Percentiles rank a stretch among this genome's conserved stretches.
phyloP scores from a whole-genome alignment of 139 green algal genomes.

The Chara braunii region DNA sequence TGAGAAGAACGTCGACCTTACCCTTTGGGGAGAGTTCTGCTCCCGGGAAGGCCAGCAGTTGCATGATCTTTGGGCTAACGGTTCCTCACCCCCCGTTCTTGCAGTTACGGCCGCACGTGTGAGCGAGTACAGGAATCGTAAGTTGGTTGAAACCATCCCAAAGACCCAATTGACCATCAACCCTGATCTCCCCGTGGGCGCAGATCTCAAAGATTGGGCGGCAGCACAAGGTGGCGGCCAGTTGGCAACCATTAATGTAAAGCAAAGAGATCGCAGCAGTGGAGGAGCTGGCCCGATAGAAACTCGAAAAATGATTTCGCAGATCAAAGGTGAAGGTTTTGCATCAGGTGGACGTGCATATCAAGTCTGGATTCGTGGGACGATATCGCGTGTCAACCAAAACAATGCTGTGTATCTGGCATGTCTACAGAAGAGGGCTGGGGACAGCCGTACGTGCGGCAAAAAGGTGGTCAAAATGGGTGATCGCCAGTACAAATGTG shows the following conservation, averaged over 20 bases:
- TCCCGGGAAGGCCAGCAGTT: slow-evolving; percentile 58
- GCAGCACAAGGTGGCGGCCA: slow-evolving; percentile 32
- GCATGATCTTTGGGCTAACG: slow-evolving; percentile 14
- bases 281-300: slow-evolving; percentile 50
- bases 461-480: slow-evolving; percentile 68
- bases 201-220: slow-evolving; percentile 54
- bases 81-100: slow-evolving; percentile 67
- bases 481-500: slow-evolving; percentile 36
- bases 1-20: slow-evolving; percentile 72
- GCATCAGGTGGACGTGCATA: slow-evolving; percentile 52
- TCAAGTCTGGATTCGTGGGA: slow-evolving; percentile 55
- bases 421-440: slow-evolving; percentile 51
- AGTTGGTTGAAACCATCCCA: slow-evolving; percentile 65
- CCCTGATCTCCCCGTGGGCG: slow-evolving; percentile 55
- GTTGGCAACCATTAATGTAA: slow-evolving; percentile 45
- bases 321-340: slow-evolving; percentile 75
- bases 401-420: slow-evolving; percentile 64
- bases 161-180: slow-evolving; percentile 63
- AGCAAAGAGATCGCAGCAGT: slow-evolving; percentile 29
- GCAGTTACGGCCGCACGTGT: slow-evolving; percentile 71
- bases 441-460: slow-evolving; percentile 56
- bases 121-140: slow-evolving; percentile 92
- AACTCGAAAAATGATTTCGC: slow-evolving; percentile 52
- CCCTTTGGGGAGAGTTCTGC: slow-evolving; percentile 71
- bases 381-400: slow-evolving; percentile 52